Evolutionary conservation across 2,329 filamentous ascomycete genomes (phyloP).

Genomic region (Purpureocillium takamizusanense): DNA sequence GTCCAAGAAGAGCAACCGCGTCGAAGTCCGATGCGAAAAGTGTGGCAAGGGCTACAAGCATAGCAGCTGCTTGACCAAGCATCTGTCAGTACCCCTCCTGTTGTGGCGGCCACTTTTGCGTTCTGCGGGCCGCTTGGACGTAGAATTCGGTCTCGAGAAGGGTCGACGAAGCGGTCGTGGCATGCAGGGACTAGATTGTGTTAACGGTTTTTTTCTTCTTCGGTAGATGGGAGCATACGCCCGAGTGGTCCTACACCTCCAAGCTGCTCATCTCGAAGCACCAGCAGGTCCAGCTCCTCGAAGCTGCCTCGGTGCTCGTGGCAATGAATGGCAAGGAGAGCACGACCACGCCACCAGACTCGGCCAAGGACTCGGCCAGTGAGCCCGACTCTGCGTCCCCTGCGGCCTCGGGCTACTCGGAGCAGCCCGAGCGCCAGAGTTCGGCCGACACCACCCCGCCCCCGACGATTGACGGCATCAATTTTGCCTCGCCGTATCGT

Average conservation of each 20-base stretch:
- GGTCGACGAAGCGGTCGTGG: neutral
- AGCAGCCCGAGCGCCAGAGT: slow-evolving; percentile 67
- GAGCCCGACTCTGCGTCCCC: slow-evolving; percentile 78
- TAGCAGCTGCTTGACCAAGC: slow-evolving; percentile 99
- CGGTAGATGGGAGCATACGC: slow-evolving; percentile 95
- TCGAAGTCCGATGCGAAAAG: slow-evolving; percentile 90
- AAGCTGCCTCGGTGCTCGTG: slow-evolving; percentile 92
- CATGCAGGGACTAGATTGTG: neutral
- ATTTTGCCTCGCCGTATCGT: slow-evolving; percentile 39
- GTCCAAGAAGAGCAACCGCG: slow-evolving; percentile 73
- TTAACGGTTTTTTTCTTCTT: slow-evolving; percentile 4
- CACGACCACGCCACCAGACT: slow-evolving; percentile 53
- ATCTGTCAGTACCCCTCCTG: slow-evolving; percentile 84
- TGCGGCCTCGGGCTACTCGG: slow-evolving; percentile 71
- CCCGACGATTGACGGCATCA: slow-evolving; percentile 60
- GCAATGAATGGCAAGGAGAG: slow-evolving; percentile 64
- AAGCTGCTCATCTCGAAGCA: slow-evolving; percentile 99
- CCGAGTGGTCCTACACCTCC: slow-evolving; percentile 93
- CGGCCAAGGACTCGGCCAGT: slow-evolving; percentile 60
- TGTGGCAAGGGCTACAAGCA: slow-evolving; percentile 99
- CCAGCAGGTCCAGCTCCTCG: slow-evolving; percentile 94
- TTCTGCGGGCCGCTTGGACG: slow-evolving; percentile 11
- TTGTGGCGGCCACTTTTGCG: slow-evolving; percentile 27
- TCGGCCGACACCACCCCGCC: slow-evolving; percentile 91
- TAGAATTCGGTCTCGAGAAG: slow-evolving; percentile 5